Conservation (phyloP, 768 basidiomycete genomes). For the Termitomyces heimii region DNA sequence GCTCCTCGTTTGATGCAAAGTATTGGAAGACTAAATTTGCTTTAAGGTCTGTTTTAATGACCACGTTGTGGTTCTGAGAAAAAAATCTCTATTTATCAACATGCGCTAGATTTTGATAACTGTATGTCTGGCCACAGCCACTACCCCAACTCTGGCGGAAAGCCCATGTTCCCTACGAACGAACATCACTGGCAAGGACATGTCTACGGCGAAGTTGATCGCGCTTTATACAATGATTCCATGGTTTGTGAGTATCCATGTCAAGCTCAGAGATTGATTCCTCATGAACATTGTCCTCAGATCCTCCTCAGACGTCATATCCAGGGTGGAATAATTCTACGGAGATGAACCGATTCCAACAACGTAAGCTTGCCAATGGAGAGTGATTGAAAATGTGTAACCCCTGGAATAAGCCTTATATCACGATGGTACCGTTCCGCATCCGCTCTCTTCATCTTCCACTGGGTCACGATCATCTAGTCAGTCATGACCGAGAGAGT, state of each 20-base stretch:
- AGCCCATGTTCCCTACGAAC: background rate
- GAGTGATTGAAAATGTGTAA: background rate
- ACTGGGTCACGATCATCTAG: slow-evolving; percentile 1
- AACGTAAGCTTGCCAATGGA: slow-evolving; percentile 2
- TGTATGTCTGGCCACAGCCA: slow-evolving; percentile 8
- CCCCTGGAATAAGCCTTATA: background rate
- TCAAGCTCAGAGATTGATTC: background rate
- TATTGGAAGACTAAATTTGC: slow-evolving; percentile 1
- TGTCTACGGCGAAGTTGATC: background rate
- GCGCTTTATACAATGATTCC: background rate
- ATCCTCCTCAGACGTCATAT: background rate
- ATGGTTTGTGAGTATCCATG: background rate
- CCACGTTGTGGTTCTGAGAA: background rate
- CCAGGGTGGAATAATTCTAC: background rate
- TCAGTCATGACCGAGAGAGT: background rate
- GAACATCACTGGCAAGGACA: background rate
- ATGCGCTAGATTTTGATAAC: slow-evolving; percentile 6
- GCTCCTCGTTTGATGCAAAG: slow-evolving; percentile 8
- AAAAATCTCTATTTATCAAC: background rate
- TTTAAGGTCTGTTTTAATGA: slow-evolving; percentile 2
- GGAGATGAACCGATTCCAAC: background rate
- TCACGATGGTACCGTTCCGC: background rate
- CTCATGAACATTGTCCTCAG: background rate
- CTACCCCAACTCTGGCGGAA: slow-evolving; percentile 4
- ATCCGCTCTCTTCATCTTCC: background rate